These are phyloP conservation scores for Warburgia ugandensis DNA, from an alignment of 164 flowering plant genomes.

Conservation along the genomic window DNA sequence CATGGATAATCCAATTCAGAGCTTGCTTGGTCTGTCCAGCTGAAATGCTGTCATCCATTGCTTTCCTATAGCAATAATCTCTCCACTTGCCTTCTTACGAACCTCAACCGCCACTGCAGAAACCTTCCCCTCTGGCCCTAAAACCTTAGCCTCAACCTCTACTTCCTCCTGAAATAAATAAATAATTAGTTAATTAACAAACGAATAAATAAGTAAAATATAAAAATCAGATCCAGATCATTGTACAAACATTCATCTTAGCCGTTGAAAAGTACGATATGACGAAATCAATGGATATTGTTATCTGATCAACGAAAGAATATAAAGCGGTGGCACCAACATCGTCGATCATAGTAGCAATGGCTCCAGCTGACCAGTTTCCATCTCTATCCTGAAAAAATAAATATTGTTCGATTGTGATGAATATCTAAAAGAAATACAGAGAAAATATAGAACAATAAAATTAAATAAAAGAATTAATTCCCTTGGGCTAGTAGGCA, in stretches of 20 bases:
- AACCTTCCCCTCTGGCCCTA: conserved; percentile 15
- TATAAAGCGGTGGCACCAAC: conserved; percentile 17
- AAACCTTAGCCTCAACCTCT: conserved; percentile 23
- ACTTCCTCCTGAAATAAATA: conserved; percentile 35
- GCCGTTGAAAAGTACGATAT: conserved; percentile 26
- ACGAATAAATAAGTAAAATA: too few relatives aligned
- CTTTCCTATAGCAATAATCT: conserved; percentile 32
- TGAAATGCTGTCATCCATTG: conserved; percentile 25
- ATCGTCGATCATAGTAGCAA: conserved; percentile 28
- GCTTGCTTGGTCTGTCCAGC: conserved; percentile 1
- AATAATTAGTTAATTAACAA: too few relatives aligned
- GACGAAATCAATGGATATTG: conserved; percentile 18
- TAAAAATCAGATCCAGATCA: too few relatives aligned
- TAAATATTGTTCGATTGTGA: too few relatives aligned
- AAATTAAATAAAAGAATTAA: too few relatives aligned
- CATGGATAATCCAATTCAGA: too few relatives aligned
- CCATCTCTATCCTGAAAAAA: conserved; percentile 26
- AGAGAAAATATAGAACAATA: neutral
- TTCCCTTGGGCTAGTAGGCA: too few relatives aligned
- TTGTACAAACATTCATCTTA: conserved; percentile 22
- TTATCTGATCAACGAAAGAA: conserved; percentile 10
- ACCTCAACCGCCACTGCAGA: conserved; percentile 21
- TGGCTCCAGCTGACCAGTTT: conserved; percentile 40
- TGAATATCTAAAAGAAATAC: neutral
- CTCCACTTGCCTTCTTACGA: conserved; percentile 26